Evolutionary conservation across 2,329 filamentous ascomycete species (phyloP).

Genomic region (Graphiopsis chlorocephala): DNA sequence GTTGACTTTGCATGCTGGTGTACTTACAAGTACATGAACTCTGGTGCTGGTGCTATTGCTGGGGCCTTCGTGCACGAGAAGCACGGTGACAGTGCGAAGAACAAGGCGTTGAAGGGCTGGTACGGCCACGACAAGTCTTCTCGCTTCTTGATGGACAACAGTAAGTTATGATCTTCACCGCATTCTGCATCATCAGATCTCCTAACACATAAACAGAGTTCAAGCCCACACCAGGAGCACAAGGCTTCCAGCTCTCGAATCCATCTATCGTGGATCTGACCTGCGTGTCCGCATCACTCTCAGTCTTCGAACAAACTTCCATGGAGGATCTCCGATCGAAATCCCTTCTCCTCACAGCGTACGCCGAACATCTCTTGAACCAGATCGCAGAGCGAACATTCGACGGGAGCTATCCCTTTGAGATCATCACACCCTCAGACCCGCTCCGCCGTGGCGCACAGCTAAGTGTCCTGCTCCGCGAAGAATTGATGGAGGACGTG

Average conservation of each 20-base stretch:
- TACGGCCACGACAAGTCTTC: slow-evolving; percentile 76
- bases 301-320: slow-evolving; percentile 67
- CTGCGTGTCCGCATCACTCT: slow-evolving; percentile 66
- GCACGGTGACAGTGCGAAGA: slow-evolving; percentile 58
- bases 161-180: slow-evolving; percentile 8
- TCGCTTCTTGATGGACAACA: slow-evolving; percentile 78
- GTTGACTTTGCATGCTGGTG: slow-evolving; percentile 94
- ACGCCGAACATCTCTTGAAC: slow-evolving; percentile 66
- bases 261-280: slow-evolving; percentile 75
- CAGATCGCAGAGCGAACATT: slow-evolving; percentile 21
- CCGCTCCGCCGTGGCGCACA: slow-evolving; percentile 72
- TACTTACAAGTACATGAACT: slow-evolving; percentile 91
- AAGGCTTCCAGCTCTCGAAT: slow-evolving; percentile 82
- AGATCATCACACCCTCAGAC: slow-evolving; percentile 67
- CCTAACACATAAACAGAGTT: slow-evolving; percentile 57
- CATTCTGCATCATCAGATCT: neutral
- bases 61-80: slow-evolving; percentile 77
- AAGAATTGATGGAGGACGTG: slow-evolving; percentile 69
- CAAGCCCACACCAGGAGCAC: slow-evolving; percentile 71
- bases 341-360: slow-evolving; percentile 70
- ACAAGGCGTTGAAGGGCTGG: slow-evolving; percentile 65
- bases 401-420: slow-evolving; percentile 35
- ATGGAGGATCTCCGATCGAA: slow-evolving; percentile 70
- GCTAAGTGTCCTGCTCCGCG: slow-evolving; percentile 67
- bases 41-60: slow-evolving; percentile 76